Percentiles rank a stretch among this genome's conserved stretches.
These are phyloP conservation scores for Leccinum incarnatum DNA, from an alignment of 768 basidiomycete genomes.

Conservation along the genomic window DNA sequence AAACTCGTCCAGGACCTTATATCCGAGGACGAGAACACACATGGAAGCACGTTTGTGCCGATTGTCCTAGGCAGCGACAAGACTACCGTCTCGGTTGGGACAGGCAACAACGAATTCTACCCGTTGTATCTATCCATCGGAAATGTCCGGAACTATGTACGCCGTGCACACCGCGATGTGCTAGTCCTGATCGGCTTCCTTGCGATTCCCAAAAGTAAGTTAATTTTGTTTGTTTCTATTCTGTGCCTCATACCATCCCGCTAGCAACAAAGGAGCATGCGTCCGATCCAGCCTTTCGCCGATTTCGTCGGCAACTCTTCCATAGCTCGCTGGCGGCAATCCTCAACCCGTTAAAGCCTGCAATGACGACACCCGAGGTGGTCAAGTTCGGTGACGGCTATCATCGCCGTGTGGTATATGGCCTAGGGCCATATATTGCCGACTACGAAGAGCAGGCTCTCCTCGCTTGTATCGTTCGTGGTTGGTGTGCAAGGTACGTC, in stretches of 20 bases:
- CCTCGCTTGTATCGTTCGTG: background rate
- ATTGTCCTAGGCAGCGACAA: conserved; percentile 20
- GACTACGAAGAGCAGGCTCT: background rate
- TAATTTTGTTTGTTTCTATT: background rate
- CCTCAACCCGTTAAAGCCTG: background rate
- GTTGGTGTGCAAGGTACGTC: background rate
- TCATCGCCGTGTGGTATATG: background rate
- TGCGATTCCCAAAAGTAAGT: conserved; percentile 29
- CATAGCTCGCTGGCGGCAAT: background rate
- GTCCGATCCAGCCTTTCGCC: background rate
- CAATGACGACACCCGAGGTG: background rate
- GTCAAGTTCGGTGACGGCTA: background rate
- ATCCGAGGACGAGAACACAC: background rate
- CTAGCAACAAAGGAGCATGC: background rate
- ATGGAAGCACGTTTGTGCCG: background rate
- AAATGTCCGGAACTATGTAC: conserved; percentile 15
- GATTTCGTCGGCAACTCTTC: background rate
- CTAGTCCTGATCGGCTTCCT: conserved; percentile 19
- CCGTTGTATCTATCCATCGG: conserved; percentile 17
- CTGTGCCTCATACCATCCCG: background rate
- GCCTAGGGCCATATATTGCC: background rate
- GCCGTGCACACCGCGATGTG: too few relatives aligned
- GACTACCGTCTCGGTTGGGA: conserved; percentile 4
- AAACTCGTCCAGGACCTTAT: too few relatives aligned
- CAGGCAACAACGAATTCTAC: conserved; percentile 15